Base-by-base conservation (phyloP, 148 eudicot genomes). In the Drosera capensis region DNA sequence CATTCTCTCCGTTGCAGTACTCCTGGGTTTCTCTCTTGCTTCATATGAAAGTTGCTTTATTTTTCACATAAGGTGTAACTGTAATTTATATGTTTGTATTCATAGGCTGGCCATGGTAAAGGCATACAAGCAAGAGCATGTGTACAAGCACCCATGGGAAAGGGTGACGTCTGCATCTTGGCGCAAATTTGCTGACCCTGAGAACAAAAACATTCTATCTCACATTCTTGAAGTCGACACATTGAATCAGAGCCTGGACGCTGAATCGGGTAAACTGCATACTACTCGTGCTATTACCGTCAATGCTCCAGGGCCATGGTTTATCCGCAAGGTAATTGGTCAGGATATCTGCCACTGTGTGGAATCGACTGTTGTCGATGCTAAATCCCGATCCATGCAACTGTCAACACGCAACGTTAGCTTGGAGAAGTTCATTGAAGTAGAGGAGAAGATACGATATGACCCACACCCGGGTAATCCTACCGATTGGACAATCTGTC, bases 391-490 rank as follows among this genome's bases (percentile, higher is more conserved):
- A 24, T 83, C 94, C 3, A 88, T 88, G 97, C 94, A 80, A 28
- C 92, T 83, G 0, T 49, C 67, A 28, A 83, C 86, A 36, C 63
- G 83, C 11, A 88, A 84, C 65, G 79, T 88, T 43, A 83, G 92
- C 54, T 68, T 88, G 22, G 59, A 84, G 58, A 88, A 70, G 59
- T 80, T 72, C 35, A 60, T 88, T 14, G 97, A 88, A 54, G 97
- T 88, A 46, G 92, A 88, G 59, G 97, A 88, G 69, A 88, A 71
- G 46, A 83, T 84, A 23, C 64, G 79, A 26, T 83, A 88, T 46
- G 97, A 88, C n/a, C 97, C 94, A 23, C 97, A 88, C 56, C 97
- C 97, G 0, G 87, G 78, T 0, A 75, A 88, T 51, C 94, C 92
- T 12, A 58, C 49, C 3, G 74, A 46, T n/a, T 88, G 97, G 97